A percentile compares a stretch with the other conserved stretches of the same genome.
Evolutionary conservation across 805 yeast genomes (phyloP).

Genomic region (Cyberlindnera misumaiensis): DNA sequence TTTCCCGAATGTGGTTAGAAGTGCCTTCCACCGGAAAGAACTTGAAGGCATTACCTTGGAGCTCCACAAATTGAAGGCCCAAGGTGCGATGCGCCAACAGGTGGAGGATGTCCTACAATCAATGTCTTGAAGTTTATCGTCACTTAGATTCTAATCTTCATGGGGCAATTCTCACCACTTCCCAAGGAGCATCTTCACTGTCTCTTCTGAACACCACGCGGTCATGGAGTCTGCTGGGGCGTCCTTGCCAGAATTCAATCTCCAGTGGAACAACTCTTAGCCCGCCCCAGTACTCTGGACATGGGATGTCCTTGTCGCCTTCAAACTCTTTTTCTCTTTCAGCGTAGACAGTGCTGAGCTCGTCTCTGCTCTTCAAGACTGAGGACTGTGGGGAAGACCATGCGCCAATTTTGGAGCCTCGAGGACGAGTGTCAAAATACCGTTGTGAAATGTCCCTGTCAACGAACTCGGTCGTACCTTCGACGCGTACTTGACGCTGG

Average conservation of each 20-base stretch:
- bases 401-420: constrained; percentile 92
- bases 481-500: constrained; percentile 91
- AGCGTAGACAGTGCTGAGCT: constrained; percentile 48
- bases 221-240: constrained; percentile 85
- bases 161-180: constrained; percentile 67
- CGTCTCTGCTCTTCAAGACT: constrained; percentile 49
- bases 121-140: too few relatives aligned
- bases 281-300: constrained; percentile 97
- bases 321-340: constrained; percentile 51
- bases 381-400: constrained; percentile 92
- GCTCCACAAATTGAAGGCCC: constrained; percentile 13
- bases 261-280: constrained; percentile 80
- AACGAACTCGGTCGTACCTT: constrained; percentile 74
- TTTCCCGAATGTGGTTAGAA: neutral
- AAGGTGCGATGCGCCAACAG: constrained; percentile 8
- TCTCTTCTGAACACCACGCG: constrained; percentile 68
- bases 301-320: constrained; percentile 61
- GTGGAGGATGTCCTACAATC: constrained; percentile 9
- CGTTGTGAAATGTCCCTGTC: constrained; percentile 65
- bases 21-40: constrained; percentile 13
- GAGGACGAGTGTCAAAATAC: constrained; percentile 82
- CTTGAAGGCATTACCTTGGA: constrained; percentile 9
- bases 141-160: constrained; percentile 12
- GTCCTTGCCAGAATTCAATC: constrained; percentile 97
- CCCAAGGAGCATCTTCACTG: constrained; percentile 48